Evolutionary conservation across 2,329 filamentous ascomycete genomes (phyloP).

Genomic region (Fusarium palustre): DNA sequence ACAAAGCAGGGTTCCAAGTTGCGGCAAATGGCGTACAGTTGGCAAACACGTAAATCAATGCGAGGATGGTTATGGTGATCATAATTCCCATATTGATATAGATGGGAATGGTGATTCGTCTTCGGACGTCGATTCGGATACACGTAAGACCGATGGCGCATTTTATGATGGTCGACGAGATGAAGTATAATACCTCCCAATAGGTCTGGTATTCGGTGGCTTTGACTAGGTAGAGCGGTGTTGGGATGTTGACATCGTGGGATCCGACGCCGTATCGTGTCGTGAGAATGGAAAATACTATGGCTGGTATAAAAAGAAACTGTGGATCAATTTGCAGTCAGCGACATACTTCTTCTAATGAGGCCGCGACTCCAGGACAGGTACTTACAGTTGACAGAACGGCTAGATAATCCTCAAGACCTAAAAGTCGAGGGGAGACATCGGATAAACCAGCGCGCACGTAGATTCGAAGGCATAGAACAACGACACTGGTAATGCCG

Average conservation of each 20-base stretch:
- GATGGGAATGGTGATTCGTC: conserved; percentile 7
- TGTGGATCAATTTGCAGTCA: accelerated
- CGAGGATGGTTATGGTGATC: not conserved
- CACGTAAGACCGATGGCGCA: conserved; percentile 9
- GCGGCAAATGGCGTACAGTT: conserved; percentile 18
- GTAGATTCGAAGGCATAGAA: conserved; percentile 11
- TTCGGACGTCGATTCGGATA: conserved; percentile 4
- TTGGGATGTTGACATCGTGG: conserved; percentile 8
- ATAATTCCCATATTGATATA: conserved; percentile 19
- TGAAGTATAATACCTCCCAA: conserved; percentile 19
- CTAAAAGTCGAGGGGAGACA: conserved; percentile 1
- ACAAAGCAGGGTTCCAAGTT: conserved; percentile 16
- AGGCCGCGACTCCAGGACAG: accelerated
- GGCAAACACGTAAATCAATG: conserved; percentile 11
- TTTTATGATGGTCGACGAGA: conserved; percentile 12
- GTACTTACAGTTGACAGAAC: conserved; percentile 1
- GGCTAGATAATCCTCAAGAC: conserved; percentile 15
- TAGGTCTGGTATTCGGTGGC: conserved; percentile 21
- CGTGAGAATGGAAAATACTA: conserved; percentile 7
- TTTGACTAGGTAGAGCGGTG: conserved; percentile 8
- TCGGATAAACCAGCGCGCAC: conserved; percentile 17
- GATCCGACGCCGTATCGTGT: conserved; percentile 19
- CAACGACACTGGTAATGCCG: not conserved
- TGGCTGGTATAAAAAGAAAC: conserved; percentile 1
- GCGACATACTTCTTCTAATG: accelerated